Evolutionary conservation across 306 rosid genomes (phyloP), one percentile per base, ranked within the genome.

Genomic region (Comarum palustre): DNA sequence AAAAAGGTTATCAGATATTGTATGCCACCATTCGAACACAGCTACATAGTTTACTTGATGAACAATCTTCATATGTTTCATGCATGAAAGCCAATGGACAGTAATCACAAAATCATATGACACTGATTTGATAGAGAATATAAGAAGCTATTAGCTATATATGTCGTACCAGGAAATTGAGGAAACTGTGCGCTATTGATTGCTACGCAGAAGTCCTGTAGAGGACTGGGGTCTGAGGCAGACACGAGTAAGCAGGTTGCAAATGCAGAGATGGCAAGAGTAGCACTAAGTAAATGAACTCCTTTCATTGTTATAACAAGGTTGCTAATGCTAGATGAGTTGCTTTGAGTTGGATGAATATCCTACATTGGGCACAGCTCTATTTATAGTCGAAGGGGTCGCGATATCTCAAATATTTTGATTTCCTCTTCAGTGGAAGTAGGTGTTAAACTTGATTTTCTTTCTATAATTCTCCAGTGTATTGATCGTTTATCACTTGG

Each of bases 151-250:
- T 31, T 1, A 1, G 34, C 34, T 31, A 31, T 31, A 6, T 12
- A 58, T 6, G 36, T 27, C 4, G 15, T 59, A 59, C 65, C 65
- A 29, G 64, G 64, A 58, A 58, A 27, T 27, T 14, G 39, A 17
- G 64, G 16, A 29, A 27, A 29, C 39, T 13, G 65, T 46, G 36
- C 8, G 47, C 43, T 31, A 14, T 69, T 50, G 15, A 32, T 50
- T 36, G 74, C 74, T 31, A 70, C 74, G 34, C 63, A 70, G 63
- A 70, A 70, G 31, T 70, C 74, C 32, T 70, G 74, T 19, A 70
- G 60, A 4, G 74, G 34, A 70, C 63, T 22, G 8, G 74, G 74
- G 62, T 70, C 63, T 2, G 24, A n/a, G 60, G 74, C 74, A 17
- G 43, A 69, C 45, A 55, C 73, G 32, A 48, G 31, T 38, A 38